Conservation (phyloP, 345 rosid species). For the Pseudoturritis turrita region DNA sequence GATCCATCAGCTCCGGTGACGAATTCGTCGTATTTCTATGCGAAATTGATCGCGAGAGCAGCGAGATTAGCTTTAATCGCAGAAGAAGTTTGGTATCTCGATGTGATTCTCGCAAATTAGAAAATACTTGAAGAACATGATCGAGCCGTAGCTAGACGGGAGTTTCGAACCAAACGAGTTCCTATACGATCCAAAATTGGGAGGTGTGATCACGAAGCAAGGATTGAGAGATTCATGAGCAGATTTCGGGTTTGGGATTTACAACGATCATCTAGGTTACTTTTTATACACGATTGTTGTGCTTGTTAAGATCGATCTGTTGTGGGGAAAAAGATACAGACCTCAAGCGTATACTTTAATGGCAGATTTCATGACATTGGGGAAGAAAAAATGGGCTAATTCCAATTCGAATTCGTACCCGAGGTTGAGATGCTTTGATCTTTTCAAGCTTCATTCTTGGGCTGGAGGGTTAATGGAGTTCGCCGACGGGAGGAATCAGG, state of each 20-base stretch:
- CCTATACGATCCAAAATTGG: slow-evolving; percentile 75
- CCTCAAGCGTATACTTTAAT: slow-evolving; percentile 74
- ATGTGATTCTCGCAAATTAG: slow-evolving; percentile 60
- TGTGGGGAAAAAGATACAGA: slow-evolving; percentile 84
- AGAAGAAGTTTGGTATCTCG: slow-evolving; percentile 60
- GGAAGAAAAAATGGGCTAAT: slow-evolving; percentile 26
- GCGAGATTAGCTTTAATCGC: slow-evolving; percentile 91
- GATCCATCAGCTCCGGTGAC: slow-evolving; percentile 45
- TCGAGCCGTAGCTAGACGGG: slow-evolving; percentile 88
- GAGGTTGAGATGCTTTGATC: slow-evolving; percentile 80
- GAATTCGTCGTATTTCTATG: slow-evolving; percentile 69
- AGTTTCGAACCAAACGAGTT: slow-evolving; percentile 72
- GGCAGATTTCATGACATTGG: slow-evolving; percentile 80
- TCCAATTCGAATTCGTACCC: slow-evolving; percentile 56
- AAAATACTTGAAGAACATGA: slow-evolving; percentile 64
- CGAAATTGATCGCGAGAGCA: slow-evolving; percentile 77
- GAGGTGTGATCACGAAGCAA: slow-evolving; percentile 75
- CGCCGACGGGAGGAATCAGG: slow-evolving; percentile 81
- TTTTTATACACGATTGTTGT: slow-evolving; percentile 86
- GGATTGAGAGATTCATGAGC: slow-evolving; percentile 62
- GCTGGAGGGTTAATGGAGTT: slow-evolving; percentile 92
- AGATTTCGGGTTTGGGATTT: slow-evolving; percentile 83
- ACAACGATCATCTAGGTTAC: slow-evolving; percentile 81
- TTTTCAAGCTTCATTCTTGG: slow-evolving; percentile 94
- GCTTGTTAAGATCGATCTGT: slow-evolving; percentile 71